Evolutionary conservation across 1,284 basidiomycete species (phyloP).

Genomic region (Cerioporus squamosus): DNA sequence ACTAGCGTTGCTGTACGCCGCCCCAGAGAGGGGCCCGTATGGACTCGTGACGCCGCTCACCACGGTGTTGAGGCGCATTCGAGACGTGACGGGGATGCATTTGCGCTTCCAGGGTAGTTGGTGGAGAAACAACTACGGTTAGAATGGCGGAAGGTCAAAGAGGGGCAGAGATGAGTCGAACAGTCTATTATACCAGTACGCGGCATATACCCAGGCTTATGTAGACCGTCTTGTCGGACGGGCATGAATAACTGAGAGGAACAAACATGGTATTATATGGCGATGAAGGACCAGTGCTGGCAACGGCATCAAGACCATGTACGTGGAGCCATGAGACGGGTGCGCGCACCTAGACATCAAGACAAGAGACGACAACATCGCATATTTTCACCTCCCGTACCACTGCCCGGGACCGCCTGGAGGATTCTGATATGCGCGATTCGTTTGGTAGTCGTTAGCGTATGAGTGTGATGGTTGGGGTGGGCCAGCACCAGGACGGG

Average conservation of each 20-base stretch:
- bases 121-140: slow-evolving; percentile 15
- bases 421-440: not conserved
- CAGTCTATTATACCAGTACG: not conserved
- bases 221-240: not conserved
- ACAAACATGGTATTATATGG: not conserved
- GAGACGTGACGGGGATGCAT: slow-evolving; percentile 23
- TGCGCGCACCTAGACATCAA: too few species aligned
- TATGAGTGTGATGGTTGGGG: not conserved
- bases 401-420: too few species aligned
- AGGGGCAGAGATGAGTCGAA: not conserved
- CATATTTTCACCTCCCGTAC: too few species aligned
- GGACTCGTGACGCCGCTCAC: slow-evolving; percentile 25
- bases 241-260: not conserved
- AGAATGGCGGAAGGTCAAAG: not conserved
- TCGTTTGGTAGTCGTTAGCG: not conserved
- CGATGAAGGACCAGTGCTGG: not conserved
- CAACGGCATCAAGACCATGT: not conserved
- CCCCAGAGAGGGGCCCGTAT: slow-evolving; percentile 25
- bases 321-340: too few species aligned
- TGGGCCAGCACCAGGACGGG: not conserved
- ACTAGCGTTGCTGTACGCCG: slow-evolving; percentile 21
- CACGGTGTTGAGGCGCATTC: slow-evolving; percentile 22
- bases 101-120: slow-evolving; percentile 24
- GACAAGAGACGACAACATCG: too few species aligned
- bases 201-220: not conserved